phyloP scores from a whole-genome alignment of 2,329 filamentous ascomycete species.

The Epichloe gansuensis region DNA sequence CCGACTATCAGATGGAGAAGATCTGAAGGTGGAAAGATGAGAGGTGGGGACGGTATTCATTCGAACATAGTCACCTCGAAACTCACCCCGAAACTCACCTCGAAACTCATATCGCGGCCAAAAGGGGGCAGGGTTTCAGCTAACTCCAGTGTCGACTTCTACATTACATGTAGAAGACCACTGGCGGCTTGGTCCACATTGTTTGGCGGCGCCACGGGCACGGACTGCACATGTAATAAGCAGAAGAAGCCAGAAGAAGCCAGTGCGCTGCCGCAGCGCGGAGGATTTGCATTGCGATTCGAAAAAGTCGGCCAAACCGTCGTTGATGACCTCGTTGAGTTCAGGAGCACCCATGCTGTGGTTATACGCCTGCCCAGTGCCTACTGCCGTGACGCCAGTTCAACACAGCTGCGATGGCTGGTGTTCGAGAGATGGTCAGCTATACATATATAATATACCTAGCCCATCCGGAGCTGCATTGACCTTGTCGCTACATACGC shows the following conservation, averaged over 20 bases:
- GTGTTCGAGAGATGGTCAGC: too few species aligned
- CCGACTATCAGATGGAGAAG: not conserved
- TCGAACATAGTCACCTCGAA: not conserved
- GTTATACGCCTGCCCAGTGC: too few species aligned
- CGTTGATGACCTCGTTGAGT: too few species aligned
- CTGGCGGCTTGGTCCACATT: not conserved
- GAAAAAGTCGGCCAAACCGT: not conserved
- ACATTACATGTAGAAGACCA: too few species aligned
- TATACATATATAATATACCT: too few species aligned
- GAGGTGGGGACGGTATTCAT: not conserved
- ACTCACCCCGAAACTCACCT: not conserved
- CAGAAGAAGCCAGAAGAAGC: not conserved
- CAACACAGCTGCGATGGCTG: too few species aligned
- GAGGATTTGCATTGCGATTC: not conserved
- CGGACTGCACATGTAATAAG: not conserved
- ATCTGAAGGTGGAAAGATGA: not conserved
- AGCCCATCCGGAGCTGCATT: too few species aligned
- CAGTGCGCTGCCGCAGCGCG: not conserved
- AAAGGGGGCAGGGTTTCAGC: not conserved
- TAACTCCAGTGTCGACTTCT: not conserved
- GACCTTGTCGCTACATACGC: too few species aligned
- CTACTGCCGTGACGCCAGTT: too few species aligned
- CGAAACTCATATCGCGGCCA: not conserved
- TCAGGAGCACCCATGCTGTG: too few species aligned
- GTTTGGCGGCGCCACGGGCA: conserved; percentile 1